Conservation (phyloP, 805 yeast genomes). For the Yueomyces sp. region DNA sequence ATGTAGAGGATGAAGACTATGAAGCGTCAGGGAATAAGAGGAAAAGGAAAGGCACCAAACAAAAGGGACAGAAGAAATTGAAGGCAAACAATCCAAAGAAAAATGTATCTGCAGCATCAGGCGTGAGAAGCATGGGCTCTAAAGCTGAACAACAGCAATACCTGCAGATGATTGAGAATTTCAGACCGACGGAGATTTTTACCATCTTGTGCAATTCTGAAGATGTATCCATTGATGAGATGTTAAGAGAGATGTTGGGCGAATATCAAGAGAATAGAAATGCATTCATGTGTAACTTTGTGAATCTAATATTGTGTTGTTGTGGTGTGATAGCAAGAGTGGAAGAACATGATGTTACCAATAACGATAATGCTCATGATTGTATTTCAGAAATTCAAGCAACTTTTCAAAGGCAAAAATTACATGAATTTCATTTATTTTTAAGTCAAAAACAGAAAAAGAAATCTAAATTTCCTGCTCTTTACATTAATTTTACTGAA, state of each 20-base stretch:
- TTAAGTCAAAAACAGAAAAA: conserved; percentile 37
- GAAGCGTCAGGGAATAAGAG: conserved; percentile 3
- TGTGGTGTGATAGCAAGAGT: conserved; percentile 61
- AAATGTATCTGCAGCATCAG: conserved; percentile 1
- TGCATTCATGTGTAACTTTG: conserved; percentile 42
- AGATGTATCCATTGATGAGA: conserved; percentile 35
- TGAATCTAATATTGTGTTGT: conserved; percentile 56
- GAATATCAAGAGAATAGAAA: conserved; percentile 31
- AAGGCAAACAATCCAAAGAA: conserved; percentile 5
- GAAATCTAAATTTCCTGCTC: conserved; percentile 26
- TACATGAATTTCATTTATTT: conserved; percentile 57
- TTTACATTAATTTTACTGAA: conserved; percentile 39
- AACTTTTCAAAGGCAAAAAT: conserved; percentile 42
- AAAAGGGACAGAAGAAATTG: background rate
- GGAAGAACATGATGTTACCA: conserved; percentile 62
- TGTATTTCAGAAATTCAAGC: conserved; percentile 64
- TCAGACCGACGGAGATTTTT: conserved; percentile 35
- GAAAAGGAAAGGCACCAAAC: conserved; percentile 9
- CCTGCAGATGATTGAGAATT: conserved; percentile 29
- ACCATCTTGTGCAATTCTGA: conserved; percentile 37
- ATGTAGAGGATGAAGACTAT: conserved; percentile 17
- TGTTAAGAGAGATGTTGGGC: conserved; percentile 47
- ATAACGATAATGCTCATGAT: conserved; percentile 54
- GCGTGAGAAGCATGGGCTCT: conserved; percentile 2
- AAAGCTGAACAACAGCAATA: conserved; percentile 18